Percentiles rank a stretch among this genome's conserved stretches.
Conservation (phyloP, 208 protist genomes). For the Leishmania martiniquensis region DNA sequence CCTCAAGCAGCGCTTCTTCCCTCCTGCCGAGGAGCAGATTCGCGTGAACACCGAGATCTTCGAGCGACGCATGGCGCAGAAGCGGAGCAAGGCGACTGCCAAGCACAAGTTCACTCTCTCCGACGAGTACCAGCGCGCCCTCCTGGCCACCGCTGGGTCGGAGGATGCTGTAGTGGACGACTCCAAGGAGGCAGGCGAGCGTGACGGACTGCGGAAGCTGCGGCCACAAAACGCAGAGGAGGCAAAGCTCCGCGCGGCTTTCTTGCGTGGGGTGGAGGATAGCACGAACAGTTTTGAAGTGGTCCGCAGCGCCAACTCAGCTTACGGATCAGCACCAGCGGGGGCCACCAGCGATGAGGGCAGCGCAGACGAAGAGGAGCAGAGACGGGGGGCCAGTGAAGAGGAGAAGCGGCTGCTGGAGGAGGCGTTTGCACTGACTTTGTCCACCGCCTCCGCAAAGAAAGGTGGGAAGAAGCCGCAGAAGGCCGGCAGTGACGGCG, state of each 20-base stretch:
- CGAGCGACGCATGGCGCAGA: conserved; percentile 32
- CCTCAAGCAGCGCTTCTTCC: conserved; percentile 67
- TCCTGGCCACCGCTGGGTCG: conserved; percentile 42
- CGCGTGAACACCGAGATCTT: conserved; percentile 66
- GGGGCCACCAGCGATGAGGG: conserved; percentile 13
- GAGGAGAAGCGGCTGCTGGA: conserved; percentile 31
- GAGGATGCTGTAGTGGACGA: conserved; percentile 34
- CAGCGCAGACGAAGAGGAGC: conserved; percentile 11
- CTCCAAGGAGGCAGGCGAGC: conserved; percentile 22
- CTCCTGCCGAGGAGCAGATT: conserved; percentile 72
- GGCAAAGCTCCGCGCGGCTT: conserved; percentile 62
- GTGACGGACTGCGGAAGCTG: conserved; percentile 46
- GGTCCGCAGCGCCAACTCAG: conserved; percentile 17
- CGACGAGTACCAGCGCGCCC: conserved; percentile 81
- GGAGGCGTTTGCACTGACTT: conserved; percentile 28
- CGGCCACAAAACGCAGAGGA: conserved; percentile 72
- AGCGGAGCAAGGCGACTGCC: conserved; percentile 9
- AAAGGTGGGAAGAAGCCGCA: background rate
- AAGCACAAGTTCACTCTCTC: conserved; percentile 65
- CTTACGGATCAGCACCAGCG: background rate
- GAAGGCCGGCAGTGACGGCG: background rate
- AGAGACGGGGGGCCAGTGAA: conserved; percentile 3
- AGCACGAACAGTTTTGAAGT: conserved; percentile 56
- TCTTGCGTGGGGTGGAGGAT: conserved; percentile 64
- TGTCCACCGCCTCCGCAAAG: background rate